Conservation (phyloP, 1,284 basidiomycete species). For the Sporisorium scitamineum region DNA sequence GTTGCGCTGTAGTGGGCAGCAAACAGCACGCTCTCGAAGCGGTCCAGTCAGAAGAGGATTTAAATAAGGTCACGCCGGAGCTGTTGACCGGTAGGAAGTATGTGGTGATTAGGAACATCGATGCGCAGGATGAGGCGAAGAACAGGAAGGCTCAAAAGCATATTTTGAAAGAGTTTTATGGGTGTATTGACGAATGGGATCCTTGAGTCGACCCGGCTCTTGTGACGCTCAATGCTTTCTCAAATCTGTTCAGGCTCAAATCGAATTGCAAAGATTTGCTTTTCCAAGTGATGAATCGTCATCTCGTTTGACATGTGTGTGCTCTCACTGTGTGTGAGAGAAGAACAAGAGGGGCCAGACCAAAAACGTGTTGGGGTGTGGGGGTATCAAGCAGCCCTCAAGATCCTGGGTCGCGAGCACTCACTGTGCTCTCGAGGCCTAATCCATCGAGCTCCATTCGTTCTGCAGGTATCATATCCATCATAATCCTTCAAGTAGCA, state of each 20-base stretch:
- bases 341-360: too few species aligned
- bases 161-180: constrained; percentile 86
- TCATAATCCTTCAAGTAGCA: too few species aligned
- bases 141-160: constrained; percentile 81
- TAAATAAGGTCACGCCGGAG: constrained; percentile 74
- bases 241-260: background rate
- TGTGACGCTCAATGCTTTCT: too few species aligned
- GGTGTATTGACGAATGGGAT: constrained; percentile 80
- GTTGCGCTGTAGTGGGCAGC: constrained; percentile 49
- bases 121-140: constrained; percentile 72
- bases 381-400: too few species aligned
- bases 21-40: constrained; percentile 51
- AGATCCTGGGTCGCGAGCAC: too few species aligned
- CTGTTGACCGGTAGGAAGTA: constrained; percentile 87
- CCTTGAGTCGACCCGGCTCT: constrained; percentile 37
- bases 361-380: too few species aligned
- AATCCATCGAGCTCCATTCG: background rate
- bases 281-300: too few species aligned
- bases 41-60: constrained; percentile 73
- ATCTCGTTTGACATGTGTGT: too few species aligned
- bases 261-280: too few species aligned
- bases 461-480: background rate
- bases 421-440: background rate
- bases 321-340: too few species aligned
- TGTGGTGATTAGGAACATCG: constrained; percentile 76